Conservation (phyloP, 106 monocot species). For the Xerophyta viscosa region DNA sequence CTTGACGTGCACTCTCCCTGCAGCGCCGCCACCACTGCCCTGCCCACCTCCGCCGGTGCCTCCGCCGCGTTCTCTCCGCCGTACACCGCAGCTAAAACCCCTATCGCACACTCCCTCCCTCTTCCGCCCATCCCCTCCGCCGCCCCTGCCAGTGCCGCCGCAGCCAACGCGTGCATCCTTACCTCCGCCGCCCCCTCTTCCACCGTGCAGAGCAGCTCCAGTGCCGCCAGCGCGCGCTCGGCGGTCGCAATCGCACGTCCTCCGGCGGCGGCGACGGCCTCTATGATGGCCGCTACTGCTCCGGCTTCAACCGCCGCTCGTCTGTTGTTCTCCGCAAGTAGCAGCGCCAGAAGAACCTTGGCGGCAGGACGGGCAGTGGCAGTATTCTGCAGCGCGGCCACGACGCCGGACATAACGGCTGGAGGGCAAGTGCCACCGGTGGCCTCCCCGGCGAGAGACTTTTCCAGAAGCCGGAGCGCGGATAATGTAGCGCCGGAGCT, state of each 20-base stretch:
- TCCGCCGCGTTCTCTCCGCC: slow-evolving; percentile 25
- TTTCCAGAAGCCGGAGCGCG: slow-evolving; percentile 54
- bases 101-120: slow-evolving; percentile 84
- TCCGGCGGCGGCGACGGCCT: slow-evolving; percentile 23
- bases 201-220: slow-evolving; percentile 70
- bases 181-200: slow-evolving; percentile 59
- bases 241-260: slow-evolving; percentile 34
- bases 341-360: slow-evolving; percentile 67
- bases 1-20: slow-evolving; percentile 83
- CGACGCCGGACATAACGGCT: slow-evolving; percentile 48
- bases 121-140: slow-evolving; percentile 62
- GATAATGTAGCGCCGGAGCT: slow-evolving; percentile 29
- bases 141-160: slow-evolving; percentile 34
- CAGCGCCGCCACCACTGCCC: slow-evolving; percentile 69
- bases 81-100: slow-evolving; percentile 68
- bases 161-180: slow-evolving; percentile 28
- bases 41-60: slow-evolving; percentile 54
- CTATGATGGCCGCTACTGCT: slow-evolving; percentile 42
- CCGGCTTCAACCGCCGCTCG: slow-evolving; percentile 55
- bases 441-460: slow-evolving; percentile 20
- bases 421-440: slow-evolving; percentile 21
- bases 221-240: slow-evolving; percentile 54
- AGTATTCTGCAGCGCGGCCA: slow-evolving; percentile 39
- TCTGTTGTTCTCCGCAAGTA: slow-evolving; percentile 59
- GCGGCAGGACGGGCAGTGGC: slow-evolving; percentile 54